Percentiles rank a stretch among this genome's conserved stretches.
phyloP scores from a whole-genome alignment of 306 rosid genomes.

The peach (Prunus persica) region Prunus_persica_NCBIv2 NC_034013.1:18178501-18179000 shows the following conservation, averaged over 20 bases:
- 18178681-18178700: slow-evolving; percentile 92
- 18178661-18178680: slow-evolving; percentile 94
- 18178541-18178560: background rate
- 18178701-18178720: slow-evolving; percentile 80
- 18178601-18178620: slow-evolving; percentile 85
- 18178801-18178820: background rate
- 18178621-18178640: slow-evolving; percentile 57
- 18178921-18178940: slow-evolving; percentile 81
- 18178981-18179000: slow-evolving; percentile 88
- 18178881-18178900: slow-evolving; percentile 81
- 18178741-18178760: slow-evolving; percentile 84
- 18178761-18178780: slow-evolving; percentile 67
- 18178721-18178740: slow-evolving; percentile 65
- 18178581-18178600: slow-evolving; percentile 81
- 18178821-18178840: background rate
- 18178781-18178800: background rate
- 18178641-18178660: slow-evolving; percentile 74
- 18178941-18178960: slow-evolving; percentile 97
- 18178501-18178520: background rate
- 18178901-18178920: slow-evolving; percentile 94
- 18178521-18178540: background rate
- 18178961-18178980: slow-evolving; percentile 97
- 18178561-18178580: slow-evolving; percentile 82
- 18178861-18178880: slow-evolving; percentile 75
- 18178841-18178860: slow-evolving; percentile 46